These are phyloP conservation scores for Roridomyces roridus DNA, from an alignment of 768 basidiomycete genomes.

Conservation along the genomic window DNA sequence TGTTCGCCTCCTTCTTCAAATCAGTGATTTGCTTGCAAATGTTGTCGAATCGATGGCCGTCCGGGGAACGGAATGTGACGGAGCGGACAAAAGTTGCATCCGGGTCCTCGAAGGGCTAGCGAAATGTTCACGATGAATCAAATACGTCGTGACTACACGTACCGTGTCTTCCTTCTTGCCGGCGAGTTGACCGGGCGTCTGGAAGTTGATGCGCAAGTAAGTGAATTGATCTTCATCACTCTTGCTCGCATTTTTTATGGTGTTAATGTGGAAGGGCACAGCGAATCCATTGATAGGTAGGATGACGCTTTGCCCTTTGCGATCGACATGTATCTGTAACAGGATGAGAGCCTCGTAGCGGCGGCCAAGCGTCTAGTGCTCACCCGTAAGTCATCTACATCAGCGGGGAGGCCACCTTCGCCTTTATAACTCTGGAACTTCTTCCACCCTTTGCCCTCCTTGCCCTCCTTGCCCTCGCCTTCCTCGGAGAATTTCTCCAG, in stretches of 20 bases:
- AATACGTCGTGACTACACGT: slow-evolving; percentile 19
- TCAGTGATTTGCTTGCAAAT: slow-evolving; percentile 93
- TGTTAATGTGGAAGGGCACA: slow-evolving; percentile 97
- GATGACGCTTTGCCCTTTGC: slow-evolving; percentile 87
- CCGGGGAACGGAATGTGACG: slow-evolving; percentile 90
- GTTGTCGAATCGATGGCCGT: slow-evolving; percentile 87
- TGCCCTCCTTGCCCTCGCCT: slow-evolving; percentile 73
- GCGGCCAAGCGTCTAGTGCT: slow-evolving; percentile 31
- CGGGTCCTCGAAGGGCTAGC: slow-evolving; percentile 93
- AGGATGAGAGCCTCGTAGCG: neutral
- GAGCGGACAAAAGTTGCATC: slow-evolving; percentile 97
- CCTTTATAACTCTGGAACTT: slow-evolving; percentile 97
- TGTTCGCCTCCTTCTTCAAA: slow-evolving; percentile 95
- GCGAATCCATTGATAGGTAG: slow-evolving; percentile 95
- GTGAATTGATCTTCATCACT: slow-evolving; percentile 96
- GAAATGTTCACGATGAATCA: slow-evolving; percentile 7
- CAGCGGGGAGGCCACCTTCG: slow-evolving; percentile 87
- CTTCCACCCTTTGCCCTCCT: slow-evolving; percentile 94
- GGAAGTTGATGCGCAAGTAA: slow-evolving; percentile 95
- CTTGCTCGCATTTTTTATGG: slow-evolving; percentile 97
- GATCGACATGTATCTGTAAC: slow-evolving; percentile 85
- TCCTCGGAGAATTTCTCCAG: slow-evolving; percentile 85
- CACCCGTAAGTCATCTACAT: slow-evolving; percentile 82
- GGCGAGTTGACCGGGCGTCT: slow-evolving; percentile 95
- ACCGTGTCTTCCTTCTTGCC: slow-evolving; percentile 99